phyloP scores from a whole-genome alignment of 805 yeast species.

The Torulaspora delbrueckii region DNA sequence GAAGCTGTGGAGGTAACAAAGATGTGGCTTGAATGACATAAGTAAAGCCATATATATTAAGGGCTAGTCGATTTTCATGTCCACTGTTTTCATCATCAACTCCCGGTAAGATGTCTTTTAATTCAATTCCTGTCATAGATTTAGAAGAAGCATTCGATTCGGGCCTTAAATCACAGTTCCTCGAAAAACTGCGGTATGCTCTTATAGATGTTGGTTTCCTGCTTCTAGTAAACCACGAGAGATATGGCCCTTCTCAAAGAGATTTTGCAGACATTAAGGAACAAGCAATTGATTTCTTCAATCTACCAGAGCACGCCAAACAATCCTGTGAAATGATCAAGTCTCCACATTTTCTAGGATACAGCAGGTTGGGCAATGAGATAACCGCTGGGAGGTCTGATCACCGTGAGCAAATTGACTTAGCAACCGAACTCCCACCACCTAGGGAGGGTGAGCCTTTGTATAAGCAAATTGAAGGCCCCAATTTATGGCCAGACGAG shows the following conservation, averaged over 20 bases:
- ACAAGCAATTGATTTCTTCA: slow-evolving; percentile 43
- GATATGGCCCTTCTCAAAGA: slow-evolving; percentile 41
- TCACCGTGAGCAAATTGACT: slow-evolving; percentile 59
- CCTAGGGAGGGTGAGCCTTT: slow-evolving; percentile 36
- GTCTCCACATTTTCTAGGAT: slow-evolving; percentile 57
- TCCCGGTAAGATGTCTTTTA: slow-evolving; percentile 12
- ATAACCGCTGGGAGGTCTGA: slow-evolving; percentile 50
- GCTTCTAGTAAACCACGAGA: slow-evolving; percentile 37
- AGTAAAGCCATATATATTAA: too few species aligned
- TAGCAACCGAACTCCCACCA: slow-evolving; percentile 49
- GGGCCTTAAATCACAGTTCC: slow-evolving; percentile 40
- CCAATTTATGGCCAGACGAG: slow-evolving; percentile 50
- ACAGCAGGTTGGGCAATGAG: slow-evolving; percentile 52
- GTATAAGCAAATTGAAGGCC: slow-evolving; percentile 52
- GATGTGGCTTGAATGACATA: too few species aligned
- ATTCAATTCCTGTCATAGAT: slow-evolving; percentile 15
- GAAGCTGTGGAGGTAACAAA: too few species aligned
- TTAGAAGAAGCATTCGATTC: slow-evolving; percentile 37
- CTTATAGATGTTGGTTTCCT: slow-evolving; percentile 55
- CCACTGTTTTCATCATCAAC: too few species aligned
- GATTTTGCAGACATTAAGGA: slow-evolving; percentile 38
- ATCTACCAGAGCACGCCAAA: slow-evolving; percentile 40
- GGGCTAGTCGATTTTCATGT: too few species aligned
- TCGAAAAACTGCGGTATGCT: slow-evolving; percentile 39
- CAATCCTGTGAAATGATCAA: slow-evolving; percentile 50